These are phyloP conservation scores for Dioscorea dumetorum DNA, from an alignment of 106 monocot genomes.

Conservation along the genomic window DNA sequence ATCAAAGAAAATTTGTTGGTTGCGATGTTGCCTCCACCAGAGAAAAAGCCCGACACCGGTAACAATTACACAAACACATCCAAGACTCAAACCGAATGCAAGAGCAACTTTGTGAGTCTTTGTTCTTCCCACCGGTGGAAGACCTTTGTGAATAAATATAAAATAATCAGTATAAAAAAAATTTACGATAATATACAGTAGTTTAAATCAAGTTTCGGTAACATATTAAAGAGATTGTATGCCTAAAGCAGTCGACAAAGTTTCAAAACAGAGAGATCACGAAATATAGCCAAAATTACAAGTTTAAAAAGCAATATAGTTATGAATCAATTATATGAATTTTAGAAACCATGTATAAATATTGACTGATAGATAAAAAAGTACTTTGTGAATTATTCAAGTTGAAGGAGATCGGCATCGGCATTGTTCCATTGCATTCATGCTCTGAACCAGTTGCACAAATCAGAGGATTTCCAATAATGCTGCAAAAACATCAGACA, in stretches of 20 bases:
- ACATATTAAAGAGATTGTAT: too few relatives aligned
- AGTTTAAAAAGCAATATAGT: too few relatives aligned
- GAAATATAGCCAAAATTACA: too few relatives aligned
- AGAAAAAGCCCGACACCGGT: constrained; percentile 29
- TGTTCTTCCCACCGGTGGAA: constrained; percentile 12
- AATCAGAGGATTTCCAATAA: constrained; percentile 67
- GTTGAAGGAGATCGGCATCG: constrained; percentile 34
- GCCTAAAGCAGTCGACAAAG: too few relatives aligned
- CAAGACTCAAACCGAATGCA: constrained; percentile 37
- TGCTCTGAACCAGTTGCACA: constrained; percentile 27
- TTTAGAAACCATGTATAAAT: neutral
- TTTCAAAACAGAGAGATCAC: too few relatives aligned
- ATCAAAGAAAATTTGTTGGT: constrained; percentile 38
- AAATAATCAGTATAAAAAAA: neutral
- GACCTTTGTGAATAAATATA: constrained; percentile 13
- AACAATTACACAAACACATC: constrained; percentile 20
- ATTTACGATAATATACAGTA: neutral
- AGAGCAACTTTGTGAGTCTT: constrained; percentile 36
- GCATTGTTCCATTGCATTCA: constrained; percentile 34
- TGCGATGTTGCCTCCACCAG: constrained; percentile 40
- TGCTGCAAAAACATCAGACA: constrained; percentile 23
- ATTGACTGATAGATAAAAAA: neutral
- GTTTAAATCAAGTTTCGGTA: neutral
- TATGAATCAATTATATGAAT: neutral
- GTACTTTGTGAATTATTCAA: constrained; percentile 29